A percentile compares a stretch with the other conserved stretches of the same genome.
phyloP scores from a whole-genome alignment of 345 rosid genomes.

The Syzygium aromaticum region DNA sequence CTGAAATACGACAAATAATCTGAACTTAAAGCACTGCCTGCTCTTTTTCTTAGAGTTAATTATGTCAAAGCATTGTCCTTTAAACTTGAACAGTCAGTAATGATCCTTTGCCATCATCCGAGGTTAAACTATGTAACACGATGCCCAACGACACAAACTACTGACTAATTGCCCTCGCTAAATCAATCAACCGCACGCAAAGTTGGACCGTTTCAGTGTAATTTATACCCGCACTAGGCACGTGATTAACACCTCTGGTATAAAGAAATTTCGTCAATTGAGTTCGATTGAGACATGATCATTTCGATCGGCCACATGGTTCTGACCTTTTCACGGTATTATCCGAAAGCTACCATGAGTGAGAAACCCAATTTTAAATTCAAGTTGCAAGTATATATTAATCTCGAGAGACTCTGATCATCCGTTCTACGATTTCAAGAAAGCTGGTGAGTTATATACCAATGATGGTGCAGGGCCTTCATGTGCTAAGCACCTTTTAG shows the following conservation, averaged over 20 bases:
- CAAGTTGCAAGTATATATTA: not conserved
- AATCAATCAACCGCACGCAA: not conserved
- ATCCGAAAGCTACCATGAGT: not conserved
- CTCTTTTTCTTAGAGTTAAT: not conserved
- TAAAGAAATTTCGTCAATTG: not conserved
- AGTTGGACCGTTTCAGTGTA: not conserved
- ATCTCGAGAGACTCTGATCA: not conserved
- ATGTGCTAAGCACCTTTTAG: not conserved
- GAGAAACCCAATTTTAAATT: not conserved
- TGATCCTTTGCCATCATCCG: not conserved
- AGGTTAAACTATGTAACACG: not conserved
- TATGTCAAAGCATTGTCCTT: not conserved
- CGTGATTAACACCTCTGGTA: not conserved
- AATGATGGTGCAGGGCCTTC: not conserved
- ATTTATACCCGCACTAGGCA: not conserved
- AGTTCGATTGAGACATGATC: not conserved
- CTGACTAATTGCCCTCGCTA: not conserved
- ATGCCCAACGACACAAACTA: not conserved
- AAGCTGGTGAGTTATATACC: not conserved
- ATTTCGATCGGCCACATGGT: not conserved
- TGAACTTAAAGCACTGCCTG: not conserved
- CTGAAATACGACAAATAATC: not conserved
- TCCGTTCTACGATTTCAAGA: not conserved
- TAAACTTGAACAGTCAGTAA: not conserved
- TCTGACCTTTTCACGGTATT: not conserved